Conservation (phyloP, 352 stramenopile species). For the Pythium biforme region DNA sequence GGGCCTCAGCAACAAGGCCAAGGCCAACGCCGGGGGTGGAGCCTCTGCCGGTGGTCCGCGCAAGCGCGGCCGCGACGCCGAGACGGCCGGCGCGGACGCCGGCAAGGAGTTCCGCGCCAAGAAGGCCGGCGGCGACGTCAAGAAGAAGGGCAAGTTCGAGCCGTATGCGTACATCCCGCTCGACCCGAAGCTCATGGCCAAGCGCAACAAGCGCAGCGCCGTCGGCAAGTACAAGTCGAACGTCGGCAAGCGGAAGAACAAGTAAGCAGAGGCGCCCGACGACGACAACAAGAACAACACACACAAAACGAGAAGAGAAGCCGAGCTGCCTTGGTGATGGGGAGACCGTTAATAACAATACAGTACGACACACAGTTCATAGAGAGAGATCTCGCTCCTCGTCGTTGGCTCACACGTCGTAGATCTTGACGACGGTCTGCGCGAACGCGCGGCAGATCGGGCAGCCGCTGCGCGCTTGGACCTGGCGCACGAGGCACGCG, state of each 20-base stretch:
- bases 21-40: no score
- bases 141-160: constrained; percentile 97
- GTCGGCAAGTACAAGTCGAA: constrained; percentile 76
- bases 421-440: constrained; percentile 41
- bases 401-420: constrained; percentile 34
- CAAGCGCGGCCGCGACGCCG: constrained; percentile 64
- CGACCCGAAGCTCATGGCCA: constrained; percentile 93
- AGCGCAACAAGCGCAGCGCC: constrained; percentile 82
- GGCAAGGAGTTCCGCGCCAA: constrained; percentile 94
- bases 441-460: constrained; percentile 46
- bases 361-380: no score
- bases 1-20: constrained; percentile 58
- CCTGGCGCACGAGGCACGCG: constrained; percentile 40
- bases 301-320: background rate
- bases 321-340: no score
- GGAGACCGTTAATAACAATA: constrained; percentile 6
- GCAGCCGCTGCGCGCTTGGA: constrained; percentile 31
- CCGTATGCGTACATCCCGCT: constrained; percentile 98
- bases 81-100: constrained; percentile 40
- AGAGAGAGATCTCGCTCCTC: background rate
- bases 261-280: constrained; percentile 8
- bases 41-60: constrained; percentile 39
- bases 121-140: constrained; percentile 96
- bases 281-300: no score
- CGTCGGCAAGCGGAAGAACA: constrained; percentile 74